These are phyloP conservation scores for Coemansia sp. DNA, from an alignment of 192 early-diverging fungal species.

Conservation along the genomic window DNA sequence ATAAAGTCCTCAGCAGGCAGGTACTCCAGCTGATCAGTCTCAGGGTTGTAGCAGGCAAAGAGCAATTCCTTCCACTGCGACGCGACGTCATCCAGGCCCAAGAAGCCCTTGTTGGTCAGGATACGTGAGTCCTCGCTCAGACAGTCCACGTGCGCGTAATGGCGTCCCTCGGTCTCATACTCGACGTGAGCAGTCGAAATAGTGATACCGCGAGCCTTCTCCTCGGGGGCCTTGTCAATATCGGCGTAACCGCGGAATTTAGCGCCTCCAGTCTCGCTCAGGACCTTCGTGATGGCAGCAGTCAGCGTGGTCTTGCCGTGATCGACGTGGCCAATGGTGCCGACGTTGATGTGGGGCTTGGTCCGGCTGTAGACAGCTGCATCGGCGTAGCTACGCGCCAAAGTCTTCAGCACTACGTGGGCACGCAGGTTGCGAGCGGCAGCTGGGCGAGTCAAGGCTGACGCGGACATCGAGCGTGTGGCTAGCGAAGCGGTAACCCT, in stretches of 20 bases:
- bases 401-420: conserved; percentile 7
- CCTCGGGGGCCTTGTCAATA: conserved; percentile 99
- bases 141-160: conserved; percentile 95
- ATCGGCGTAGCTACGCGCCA: conserved; percentile 56
- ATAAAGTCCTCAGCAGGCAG: no score
- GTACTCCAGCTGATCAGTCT: no score
- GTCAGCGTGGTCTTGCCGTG: conserved; percentile 99
- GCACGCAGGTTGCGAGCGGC: conserved; percentile 30
- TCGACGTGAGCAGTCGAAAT: conserved; percentile 97
- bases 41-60: no score
- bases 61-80: no score
- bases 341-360: conserved; percentile 99
- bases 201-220: conserved; percentile 97
- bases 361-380: conserved; percentile 69
- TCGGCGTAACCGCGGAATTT: conserved; percentile 95
- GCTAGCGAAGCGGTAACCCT: conserved; percentile 12
- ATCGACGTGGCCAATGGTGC: conserved; percentile 99
- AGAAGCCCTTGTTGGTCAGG: no score
- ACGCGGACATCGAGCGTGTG: conserved; percentile 37
- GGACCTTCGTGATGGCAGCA: conserved; percentile 97
- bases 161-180: conserved; percentile 87
- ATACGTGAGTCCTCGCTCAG: no score
- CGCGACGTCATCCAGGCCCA: no score
- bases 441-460: conserved; percentile 34
- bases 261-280: conserved; percentile 76